Evolutionary conservation across 257 asterid species (phyloP).

Genomic region (Ilex asprella): DNA sequence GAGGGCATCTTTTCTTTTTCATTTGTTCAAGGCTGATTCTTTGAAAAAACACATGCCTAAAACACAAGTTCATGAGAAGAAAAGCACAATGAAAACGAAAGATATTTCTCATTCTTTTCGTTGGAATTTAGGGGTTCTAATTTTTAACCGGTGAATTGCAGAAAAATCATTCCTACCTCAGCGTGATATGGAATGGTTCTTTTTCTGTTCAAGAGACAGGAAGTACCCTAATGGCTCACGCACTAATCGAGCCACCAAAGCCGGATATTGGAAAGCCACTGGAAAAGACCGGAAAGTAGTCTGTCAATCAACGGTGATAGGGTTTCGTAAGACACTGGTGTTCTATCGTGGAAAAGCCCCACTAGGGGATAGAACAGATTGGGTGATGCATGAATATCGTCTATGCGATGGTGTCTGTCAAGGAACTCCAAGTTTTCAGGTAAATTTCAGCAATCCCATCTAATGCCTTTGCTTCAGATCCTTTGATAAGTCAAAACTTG

Average conservation of each 20-base stretch:
- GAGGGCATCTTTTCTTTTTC: conserved; percentile 16
- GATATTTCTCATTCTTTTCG: background rate
- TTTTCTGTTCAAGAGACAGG: conserved; percentile 44
- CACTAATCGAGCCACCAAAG: conserved; percentile 43
- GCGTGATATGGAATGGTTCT: conserved; percentile 52
- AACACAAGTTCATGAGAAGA: background rate
- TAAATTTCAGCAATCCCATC: background rate
- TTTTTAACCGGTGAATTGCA: conserved; percentile 16
- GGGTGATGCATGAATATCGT: conserved; percentile 54
- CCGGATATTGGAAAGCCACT: conserved; percentile 56
- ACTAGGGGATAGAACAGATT: conserved; percentile 40
- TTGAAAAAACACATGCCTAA: background rate
- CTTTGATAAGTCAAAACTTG: background rate
- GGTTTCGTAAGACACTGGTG: conserved; percentile 42
- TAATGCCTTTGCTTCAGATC: background rate
- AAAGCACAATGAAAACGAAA: background rate
- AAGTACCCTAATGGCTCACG: conserved; percentile 50
- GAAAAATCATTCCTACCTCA: conserved; percentile 48
- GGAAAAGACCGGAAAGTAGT: conserved; percentile 42
- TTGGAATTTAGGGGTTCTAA: background rate
- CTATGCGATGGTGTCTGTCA: conserved; percentile 37
- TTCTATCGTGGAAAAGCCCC: conserved; percentile 51
- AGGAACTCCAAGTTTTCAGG: conserved; percentile 37
- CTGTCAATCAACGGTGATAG: conserved; percentile 28
- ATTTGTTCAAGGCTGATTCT: background rate